Evolutionary conservation across 805 yeast species (phyloP).

Genomic region (Wickerhamomyces tratensis): DNA sequence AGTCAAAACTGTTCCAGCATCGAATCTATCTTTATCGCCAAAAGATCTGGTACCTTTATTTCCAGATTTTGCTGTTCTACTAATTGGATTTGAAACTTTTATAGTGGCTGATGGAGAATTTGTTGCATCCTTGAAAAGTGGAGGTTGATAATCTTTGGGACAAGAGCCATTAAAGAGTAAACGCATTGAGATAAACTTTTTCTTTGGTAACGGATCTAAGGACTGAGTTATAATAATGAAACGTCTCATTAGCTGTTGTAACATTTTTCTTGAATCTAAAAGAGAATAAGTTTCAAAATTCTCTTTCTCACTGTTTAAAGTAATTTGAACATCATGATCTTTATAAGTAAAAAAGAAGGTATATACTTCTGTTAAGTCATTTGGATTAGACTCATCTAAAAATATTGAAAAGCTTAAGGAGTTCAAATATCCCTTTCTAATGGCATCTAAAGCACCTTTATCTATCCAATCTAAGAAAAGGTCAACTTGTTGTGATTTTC

Average conservation of each 20-base stretch:
- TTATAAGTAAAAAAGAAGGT: conserved; percentile 36
- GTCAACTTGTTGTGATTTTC: conserved; percentile 38
- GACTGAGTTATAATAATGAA: conserved; percentile 45
- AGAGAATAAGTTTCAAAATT: conserved; percentile 14
- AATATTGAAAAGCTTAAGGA: conserved; percentile 37
- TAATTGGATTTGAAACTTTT: too few relatives aligned
- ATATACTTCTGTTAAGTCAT: conserved; percentile 38
- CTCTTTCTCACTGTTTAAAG: conserved; percentile 9
- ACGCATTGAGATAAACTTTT: conserved; percentile 37
- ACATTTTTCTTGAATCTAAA: conserved; percentile 30
- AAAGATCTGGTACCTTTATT: conserved; percentile 7
- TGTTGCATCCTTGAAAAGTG: conserved; percentile 34
- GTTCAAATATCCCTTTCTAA: conserved; percentile 31
- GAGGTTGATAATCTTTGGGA: conserved; percentile 40
- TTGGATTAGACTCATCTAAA: conserved; percentile 31
- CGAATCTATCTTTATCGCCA: conserved; percentile 2
- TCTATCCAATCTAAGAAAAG: conserved; percentile 44
- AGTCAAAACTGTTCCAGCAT: conserved; percentile 24
- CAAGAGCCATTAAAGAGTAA: conserved; percentile 37
- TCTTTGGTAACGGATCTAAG: conserved; percentile 38
- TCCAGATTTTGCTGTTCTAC: conserved; percentile 1
- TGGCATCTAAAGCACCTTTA: conserved; percentile 34
- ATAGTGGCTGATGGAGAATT: conserved; percentile 24
- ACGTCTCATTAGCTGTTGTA: conserved; percentile 39
- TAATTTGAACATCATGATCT: conserved; percentile 18